Evolutionary conservation across 306 rosid species (phyloP), one percentile per base, ranked within the genome.

Genomic region (Hippophae gyantsensis): DNA sequence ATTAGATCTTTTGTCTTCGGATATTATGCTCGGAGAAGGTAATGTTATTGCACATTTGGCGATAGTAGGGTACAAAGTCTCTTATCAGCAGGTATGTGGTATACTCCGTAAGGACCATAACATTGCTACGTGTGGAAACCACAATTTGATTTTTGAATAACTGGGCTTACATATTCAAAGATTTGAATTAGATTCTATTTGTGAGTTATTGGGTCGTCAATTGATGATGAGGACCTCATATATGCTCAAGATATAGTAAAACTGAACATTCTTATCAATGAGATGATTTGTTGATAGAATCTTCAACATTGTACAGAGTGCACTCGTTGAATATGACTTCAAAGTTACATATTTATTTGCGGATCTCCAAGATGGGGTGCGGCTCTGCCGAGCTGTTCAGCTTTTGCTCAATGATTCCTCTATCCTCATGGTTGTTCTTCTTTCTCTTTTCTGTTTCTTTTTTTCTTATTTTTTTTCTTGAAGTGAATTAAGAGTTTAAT

Each of bases 11-110:
- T 68, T 90, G 41, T 83, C 95, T 6, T 79, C 92, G 32, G 95
- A 87, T 67, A 70, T 87, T 61, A 85, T 87, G 96, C 95, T 78
- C 3, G 98, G 98, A 62, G 98, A 90, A 85, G 98, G 98, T 67
- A 90, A 85, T 73, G 70, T 90, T 68, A 60, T 80, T 52, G 75
- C 89, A 61, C 98, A 90, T 75, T 74, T 90, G 84, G 74, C 69
- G 74, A 74, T 81, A 57, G 53, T 90, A 56, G 89, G 98, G 49
- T 87, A 87, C 81, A 90, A 85, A 75, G 68, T 81, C 63, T 78
- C 92, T 52, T 81, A 90, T 71, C 77, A 79, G 61, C 98, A 90
- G 95, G 98, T 85, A 42, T 45, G 79, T 58, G 50, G 61, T 52
- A 53, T 61, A 45, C 71, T 63, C 54, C 49, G 32, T 65, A 48